A percentile compares a stretch with the other conserved stretches of the same genome.
phyloP scores from a whole-genome alignment of 2,329 filamentous ascomycete genomes.

The Aureobasidium subglaciale region DNA sequence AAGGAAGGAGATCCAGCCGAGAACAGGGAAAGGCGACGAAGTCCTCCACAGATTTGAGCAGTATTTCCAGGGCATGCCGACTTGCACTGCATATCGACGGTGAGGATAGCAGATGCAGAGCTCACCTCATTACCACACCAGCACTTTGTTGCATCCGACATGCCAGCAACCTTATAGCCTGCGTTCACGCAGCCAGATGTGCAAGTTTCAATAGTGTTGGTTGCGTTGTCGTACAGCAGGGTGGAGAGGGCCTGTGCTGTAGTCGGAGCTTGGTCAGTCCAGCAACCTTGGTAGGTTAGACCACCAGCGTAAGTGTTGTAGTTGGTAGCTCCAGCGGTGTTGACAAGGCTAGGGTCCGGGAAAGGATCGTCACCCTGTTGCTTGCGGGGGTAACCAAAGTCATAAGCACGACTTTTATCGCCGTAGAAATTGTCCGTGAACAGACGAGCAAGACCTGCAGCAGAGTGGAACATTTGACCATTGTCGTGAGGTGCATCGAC shows the following conservation, averaged over 20 bases:
- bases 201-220: constrained; percentile 28
- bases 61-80: constrained; percentile 27
- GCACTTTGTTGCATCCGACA: constrained; percentile 10
- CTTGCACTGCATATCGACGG: constrained; percentile 28
- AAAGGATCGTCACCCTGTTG: constrained; percentile 29
- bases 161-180: constrained; percentile 19
- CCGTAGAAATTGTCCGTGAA: constrained; percentile 35
- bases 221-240: constrained; percentile 22
- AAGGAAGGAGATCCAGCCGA: constrained; percentile 22
- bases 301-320: constrained; percentile 29
- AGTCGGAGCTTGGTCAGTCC: constrained; percentile 23
- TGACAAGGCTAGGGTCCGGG: constrained; percentile 27
- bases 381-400: constrained; percentile 32
- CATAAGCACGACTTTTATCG: constrained; percentile 27
- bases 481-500: constrained; percentile 30
- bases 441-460: constrained; percentile 29
- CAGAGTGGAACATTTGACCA: constrained; percentile 30
- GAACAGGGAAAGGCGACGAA: constrained; percentile 27
- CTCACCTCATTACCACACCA: constrained; percentile 13
- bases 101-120: constrained; percentile 17
- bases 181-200: constrained; percentile 24
- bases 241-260: constrained; percentile 21
- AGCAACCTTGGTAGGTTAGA: constrained; percentile 33
- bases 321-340: constrained; percentile 16
- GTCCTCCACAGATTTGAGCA: constrained; percentile 26